These are phyloP conservation scores for Talaromyces adpressus DNA, from an alignment of 495 filamentous ascomycete species.

Conservation along the genomic window DNA sequence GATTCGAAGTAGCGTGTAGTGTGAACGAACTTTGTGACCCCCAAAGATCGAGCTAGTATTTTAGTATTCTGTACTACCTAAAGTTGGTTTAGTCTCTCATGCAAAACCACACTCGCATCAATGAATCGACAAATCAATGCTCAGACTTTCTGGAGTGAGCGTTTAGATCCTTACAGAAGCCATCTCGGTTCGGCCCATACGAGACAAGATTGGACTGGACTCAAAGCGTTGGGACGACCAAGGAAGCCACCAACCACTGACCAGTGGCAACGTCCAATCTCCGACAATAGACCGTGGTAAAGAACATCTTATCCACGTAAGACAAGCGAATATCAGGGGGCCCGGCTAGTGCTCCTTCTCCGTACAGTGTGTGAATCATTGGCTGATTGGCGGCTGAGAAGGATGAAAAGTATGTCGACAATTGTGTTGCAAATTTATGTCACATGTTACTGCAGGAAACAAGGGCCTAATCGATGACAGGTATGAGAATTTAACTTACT, in stretches of 20 bases:
- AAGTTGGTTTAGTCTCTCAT: neutral
- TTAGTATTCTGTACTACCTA: neutral
- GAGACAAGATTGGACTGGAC: neutral
- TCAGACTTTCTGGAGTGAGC: neutral
- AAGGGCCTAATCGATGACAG: neutral
- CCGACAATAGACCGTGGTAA: slow-evolving; percentile 4
- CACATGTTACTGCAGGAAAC: neutral
- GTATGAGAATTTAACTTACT: too few species aligned
- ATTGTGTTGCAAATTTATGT: neutral
- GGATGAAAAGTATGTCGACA: neutral
- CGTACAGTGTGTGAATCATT: neutral
- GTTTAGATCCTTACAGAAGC: neutral
- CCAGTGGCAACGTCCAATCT: slow-evolving; percentile 2
- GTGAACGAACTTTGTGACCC: neutral
- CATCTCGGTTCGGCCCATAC: neutral
- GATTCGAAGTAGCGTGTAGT: neutral
- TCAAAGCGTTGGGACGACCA: neutral
- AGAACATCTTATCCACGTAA: neutral
- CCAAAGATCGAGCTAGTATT: neutral
- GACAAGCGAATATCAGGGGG: neutral
- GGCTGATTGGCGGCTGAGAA: neutral
- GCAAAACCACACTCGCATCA: neutral
- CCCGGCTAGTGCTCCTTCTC: neutral
- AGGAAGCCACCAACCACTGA: neutral
- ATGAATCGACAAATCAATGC: neutral